Evolutionary conservation across 73 alveolate genomes (phyloP).

Genomic region (Paramecium biaurelia): DNA sequence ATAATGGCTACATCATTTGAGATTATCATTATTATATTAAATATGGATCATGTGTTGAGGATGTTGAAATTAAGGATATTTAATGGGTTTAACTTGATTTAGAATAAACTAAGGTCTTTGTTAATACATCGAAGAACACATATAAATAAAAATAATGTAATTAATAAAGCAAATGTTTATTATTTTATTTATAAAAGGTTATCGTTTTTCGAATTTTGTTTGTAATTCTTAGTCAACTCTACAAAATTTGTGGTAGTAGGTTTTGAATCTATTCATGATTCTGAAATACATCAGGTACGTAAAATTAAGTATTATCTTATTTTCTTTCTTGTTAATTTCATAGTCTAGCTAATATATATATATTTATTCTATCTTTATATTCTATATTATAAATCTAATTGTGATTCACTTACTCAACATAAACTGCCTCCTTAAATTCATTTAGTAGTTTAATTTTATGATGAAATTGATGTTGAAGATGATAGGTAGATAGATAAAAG

Average conservation of each 20-base stretch:
- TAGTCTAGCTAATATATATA: neutral
- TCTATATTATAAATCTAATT: neutral
- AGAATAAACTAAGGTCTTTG: neutral
- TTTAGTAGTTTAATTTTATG: neutral
- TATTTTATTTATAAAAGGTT: neutral
- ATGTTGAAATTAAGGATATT: neutral
- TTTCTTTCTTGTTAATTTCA: neutral
- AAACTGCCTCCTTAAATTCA: neutral
- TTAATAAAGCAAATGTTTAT: neutral
- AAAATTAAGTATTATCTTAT: neutral
- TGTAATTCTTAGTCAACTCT: neutral
- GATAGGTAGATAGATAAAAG: neutral
- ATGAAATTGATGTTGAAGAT: neutral
- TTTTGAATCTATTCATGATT: neutral
- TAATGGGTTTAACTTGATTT: neutral
- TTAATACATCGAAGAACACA: neutral
- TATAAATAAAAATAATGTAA: too few relatives aligned
- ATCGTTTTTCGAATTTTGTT: too few relatives aligned
- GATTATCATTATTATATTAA: neutral
- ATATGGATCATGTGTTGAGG: neutral
- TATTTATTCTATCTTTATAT: neutral
- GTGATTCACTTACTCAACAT: conserved; percentile 10
- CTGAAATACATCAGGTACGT: neutral
- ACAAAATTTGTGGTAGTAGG: too few relatives aligned
- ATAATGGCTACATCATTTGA: neutral